phyloP scores from a whole-genome alignment of 2,329 filamentous ascomycete species.

The Hypoxylon sp. region DNA sequence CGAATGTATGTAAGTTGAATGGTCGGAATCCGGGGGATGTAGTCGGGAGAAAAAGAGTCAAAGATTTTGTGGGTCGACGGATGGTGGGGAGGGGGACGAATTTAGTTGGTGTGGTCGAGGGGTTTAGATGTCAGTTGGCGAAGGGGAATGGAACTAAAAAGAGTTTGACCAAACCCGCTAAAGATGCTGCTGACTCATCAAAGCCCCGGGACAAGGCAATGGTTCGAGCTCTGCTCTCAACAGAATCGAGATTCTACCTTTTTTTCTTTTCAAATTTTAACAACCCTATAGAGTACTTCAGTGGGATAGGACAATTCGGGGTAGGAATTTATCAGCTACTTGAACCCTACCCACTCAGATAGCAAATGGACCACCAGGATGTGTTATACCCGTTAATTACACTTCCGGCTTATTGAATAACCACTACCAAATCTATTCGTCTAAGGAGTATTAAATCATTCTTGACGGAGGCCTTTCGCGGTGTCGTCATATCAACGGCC shows the following conservation, averaged over 20 bases:
- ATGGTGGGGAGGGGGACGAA: conserved; percentile 9
- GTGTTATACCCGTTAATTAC: not conserved
- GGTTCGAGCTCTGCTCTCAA: conserved; percentile 27
- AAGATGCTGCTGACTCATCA: conserved; percentile 34
- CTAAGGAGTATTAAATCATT: not conserved
- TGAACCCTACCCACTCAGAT: not conserved
- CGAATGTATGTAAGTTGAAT: conserved; percentile 29
- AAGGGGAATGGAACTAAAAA: conserved; percentile 11
- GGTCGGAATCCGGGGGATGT: conserved; percentile 35
- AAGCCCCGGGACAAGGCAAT: conserved; percentile 1
- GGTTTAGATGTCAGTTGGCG: conserved; percentile 13
- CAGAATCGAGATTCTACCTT: conserved; percentile 8
- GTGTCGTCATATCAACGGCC: conserved; percentile 24
- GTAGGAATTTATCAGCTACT: not conserved
- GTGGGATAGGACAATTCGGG: not conserved
- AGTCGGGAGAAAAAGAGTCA: conserved; percentile 34
- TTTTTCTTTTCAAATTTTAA: not conserved
- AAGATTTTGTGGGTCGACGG: conserved; percentile 23
- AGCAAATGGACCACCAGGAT: not conserved
- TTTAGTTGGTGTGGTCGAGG: conserved; percentile 34
- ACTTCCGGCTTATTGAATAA: conserved; percentile 10
- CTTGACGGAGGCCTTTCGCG: not conserved
- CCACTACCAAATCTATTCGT: not conserved
- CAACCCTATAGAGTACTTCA: too few relatives aligned
- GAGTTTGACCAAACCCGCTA: conserved; percentile 13